Conservation (phyloP, 345 rosid genomes). For the Diplotaxis tenuifolia region DNA sequence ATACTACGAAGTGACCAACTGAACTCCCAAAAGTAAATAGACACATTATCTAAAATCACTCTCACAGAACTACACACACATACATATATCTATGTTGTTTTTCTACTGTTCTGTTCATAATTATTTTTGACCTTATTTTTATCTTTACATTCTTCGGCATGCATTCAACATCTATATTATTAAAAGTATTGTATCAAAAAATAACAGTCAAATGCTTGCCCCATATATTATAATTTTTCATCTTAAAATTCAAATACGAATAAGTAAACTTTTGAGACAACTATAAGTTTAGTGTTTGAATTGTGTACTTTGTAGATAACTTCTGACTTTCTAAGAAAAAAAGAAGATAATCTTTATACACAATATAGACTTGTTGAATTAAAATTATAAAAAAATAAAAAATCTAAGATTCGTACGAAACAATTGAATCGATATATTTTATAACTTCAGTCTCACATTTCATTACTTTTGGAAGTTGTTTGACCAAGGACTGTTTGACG, state of each 20-base stretch:
- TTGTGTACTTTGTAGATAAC: not conserved
- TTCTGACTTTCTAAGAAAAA: not conserved
- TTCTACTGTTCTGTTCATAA: not conserved
- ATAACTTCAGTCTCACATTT: not conserved
- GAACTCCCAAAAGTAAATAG: not conserved
- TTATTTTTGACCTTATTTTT: not conserved
- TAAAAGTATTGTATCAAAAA: not conserved
- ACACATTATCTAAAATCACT: not conserved
- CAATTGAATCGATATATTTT: not conserved
- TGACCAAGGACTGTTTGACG: not conserved
- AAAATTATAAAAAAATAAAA: not conserved
- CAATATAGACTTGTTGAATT: not conserved
- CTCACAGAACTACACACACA: not conserved
- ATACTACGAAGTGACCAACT: not conserved
- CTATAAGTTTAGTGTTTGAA: not conserved
- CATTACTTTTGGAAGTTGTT: not conserved
- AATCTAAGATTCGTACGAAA: not conserved
- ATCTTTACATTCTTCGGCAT: not conserved
- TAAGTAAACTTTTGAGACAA: not conserved
- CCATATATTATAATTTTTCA: not conserved
- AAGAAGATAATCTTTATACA: not conserved
- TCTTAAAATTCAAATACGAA: not conserved
- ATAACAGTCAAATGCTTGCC: not conserved
- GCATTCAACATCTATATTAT: not conserved
- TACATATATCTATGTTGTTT: not conserved